Evolutionary conservation across 2,329 filamentous ascomycete species (phyloP).

Genomic region (Alternaria novae-zelandiae): DNA sequence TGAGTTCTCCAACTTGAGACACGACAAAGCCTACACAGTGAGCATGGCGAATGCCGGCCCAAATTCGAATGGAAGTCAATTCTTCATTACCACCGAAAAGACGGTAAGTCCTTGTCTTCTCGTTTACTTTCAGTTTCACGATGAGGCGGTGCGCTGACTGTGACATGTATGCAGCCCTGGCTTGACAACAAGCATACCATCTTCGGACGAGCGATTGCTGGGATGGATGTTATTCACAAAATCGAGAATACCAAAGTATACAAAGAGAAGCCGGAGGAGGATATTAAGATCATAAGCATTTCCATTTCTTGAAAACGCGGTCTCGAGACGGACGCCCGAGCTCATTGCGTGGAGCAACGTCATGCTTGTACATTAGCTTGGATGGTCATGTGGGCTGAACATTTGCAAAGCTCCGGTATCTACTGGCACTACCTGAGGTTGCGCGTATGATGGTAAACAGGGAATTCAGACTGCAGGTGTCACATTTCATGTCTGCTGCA

Average conservation of each 20-base stretch:
- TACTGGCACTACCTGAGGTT: background rate
- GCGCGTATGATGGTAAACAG: background rate
- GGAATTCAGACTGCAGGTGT: background rate
- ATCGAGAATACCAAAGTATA: conserved; percentile 90
- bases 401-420: background rate
- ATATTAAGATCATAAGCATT: conserved; percentile 97
- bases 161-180: conserved; percentile 69
- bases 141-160: conserved; percentile 30
- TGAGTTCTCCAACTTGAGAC: conserved; percentile 87
- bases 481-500: background rate
- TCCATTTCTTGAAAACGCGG: conserved; percentile 35
- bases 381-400: too few species aligned
- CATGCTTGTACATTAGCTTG: background rate
- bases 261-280: conserved; percentile 93
- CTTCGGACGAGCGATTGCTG: conserved; percentile 88
- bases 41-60: conserved; percentile 98
- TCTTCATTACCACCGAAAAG: conserved; percentile 98
- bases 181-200: conserved; percentile 95
- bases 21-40: conserved; percentile 95
- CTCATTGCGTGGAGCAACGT: background rate
- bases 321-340: background rate
- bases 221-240: conserved; percentile 91
- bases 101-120: conserved; percentile 63
- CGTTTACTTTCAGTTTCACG: background rate
- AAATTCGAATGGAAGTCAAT: conserved; percentile 94